Percentiles rank a stretch among this genome's conserved stretches.
These are phyloP conservation scores for Claviceps sp. DNA, from an alignment of 2,329 filamentous ascomycete species.

Conservation along the genomic window DNA sequence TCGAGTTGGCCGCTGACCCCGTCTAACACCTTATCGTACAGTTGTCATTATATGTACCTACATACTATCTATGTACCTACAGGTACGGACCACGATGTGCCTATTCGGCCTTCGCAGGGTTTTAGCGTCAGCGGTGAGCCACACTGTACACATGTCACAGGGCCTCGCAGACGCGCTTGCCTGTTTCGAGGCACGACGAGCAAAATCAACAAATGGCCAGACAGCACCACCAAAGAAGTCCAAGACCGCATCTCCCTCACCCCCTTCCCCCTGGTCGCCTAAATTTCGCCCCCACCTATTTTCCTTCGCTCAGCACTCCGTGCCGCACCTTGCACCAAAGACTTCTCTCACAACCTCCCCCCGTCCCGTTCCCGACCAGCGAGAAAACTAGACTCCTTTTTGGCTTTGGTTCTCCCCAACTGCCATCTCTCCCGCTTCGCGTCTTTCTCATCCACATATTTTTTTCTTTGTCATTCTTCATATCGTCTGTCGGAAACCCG, in stretches of 20 bases:
- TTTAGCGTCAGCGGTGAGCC: conserved; percentile 4
- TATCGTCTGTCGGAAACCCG: conserved; percentile 13
- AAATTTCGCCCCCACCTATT: conserved; percentile 37
- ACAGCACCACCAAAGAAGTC: background rate
- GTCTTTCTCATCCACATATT: conserved; percentile 9
- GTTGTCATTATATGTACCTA: too few species aligned
- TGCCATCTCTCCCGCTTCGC: conserved; percentile 8
- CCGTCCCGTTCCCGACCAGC: conserved; percentile 7
- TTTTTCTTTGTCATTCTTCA: conserved; percentile 10
- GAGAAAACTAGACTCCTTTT: conserved; percentile 6
- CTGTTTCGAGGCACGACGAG: conserved; percentile 19
- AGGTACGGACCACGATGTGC: too few species aligned
- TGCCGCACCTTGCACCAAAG: conserved; percentile 11
- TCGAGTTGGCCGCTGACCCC: too few species aligned
- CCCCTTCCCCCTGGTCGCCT: conserved; percentile 21
- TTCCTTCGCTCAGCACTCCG: conserved; percentile 15
- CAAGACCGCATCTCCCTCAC: conserved; percentile 12
- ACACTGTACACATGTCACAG: background rate
- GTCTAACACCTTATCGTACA: too few species aligned
- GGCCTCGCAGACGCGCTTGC: conserved; percentile 18
- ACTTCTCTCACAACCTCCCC: conserved; percentile 15
- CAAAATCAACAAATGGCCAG: conserved; percentile 28
- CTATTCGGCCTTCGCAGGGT: too few species aligned
- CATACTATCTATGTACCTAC: too few species aligned
- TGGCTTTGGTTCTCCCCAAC: conserved; percentile 13